Conservation (phyloP, 495 filamentous ascomycete species). For the Chaetomium fimeti region DNA sequence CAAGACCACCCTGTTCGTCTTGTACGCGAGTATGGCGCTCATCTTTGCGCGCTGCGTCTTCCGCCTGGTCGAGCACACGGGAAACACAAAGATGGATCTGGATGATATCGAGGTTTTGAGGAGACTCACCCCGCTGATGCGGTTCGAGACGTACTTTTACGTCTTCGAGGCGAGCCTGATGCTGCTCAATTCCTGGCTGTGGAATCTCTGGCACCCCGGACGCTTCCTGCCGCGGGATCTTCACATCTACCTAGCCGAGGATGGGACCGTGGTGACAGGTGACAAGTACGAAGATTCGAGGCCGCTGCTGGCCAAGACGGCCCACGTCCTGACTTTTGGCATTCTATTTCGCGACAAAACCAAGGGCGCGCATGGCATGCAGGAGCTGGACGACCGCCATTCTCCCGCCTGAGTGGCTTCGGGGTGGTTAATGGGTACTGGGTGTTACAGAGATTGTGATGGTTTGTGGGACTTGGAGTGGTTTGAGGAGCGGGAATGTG, state of each 20-base stretch:
- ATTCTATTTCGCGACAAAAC: slow-evolving; percentile 27
- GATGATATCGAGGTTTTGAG: slow-evolving; percentile 22
- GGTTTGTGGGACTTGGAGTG: background rate
- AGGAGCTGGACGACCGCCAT: background rate
- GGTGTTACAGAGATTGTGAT: background rate
- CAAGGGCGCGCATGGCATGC: background rate
- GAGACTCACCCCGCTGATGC: slow-evolving; percentile 34
- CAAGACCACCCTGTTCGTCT: slow-evolving; percentile 23
- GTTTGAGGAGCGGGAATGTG: no score
- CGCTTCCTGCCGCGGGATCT: slow-evolving; percentile 31
- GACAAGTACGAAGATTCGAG: slow-evolving; percentile 25
- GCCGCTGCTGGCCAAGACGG: slow-evolving; percentile 29
- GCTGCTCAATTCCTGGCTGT: slow-evolving; percentile 36
- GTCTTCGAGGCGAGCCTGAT: slow-evolving; percentile 40
- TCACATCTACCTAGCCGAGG: slow-evolving; percentile 31
- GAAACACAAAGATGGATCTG: slow-evolving; percentile 27
- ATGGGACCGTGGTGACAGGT: slow-evolving; percentile 32
- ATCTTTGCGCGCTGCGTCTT: slow-evolving; percentile 38
- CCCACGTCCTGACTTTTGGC: slow-evolving; percentile 33
- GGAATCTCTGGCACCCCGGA: slow-evolving; percentile 38
- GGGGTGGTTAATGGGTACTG: background rate
- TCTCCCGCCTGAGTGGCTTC: background rate
- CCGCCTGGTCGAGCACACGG: slow-evolving; percentile 37
- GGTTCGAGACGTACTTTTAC: slow-evolving; percentile 38
- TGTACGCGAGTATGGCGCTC: slow-evolving; percentile 37